Conservation (phyloP, 2,329 filamentous ascomycete genomes). For the Monosporascus sp. region DNA sequence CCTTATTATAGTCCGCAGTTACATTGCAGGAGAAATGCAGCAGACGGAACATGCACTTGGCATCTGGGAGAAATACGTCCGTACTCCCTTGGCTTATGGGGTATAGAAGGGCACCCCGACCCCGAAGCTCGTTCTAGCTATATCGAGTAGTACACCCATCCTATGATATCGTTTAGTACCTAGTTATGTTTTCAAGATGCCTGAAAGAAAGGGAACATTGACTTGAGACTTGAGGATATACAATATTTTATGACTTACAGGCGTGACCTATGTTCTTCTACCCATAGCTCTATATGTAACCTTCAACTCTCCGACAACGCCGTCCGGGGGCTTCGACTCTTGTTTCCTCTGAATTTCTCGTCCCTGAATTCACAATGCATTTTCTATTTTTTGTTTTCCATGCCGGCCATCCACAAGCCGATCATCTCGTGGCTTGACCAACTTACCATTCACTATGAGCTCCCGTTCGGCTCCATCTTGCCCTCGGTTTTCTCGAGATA, state of each 20-base stretch:
- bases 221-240: background rate
- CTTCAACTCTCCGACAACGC: background rate
- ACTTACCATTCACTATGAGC: slow-evolving; percentile 6
- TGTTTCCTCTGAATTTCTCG: no score
- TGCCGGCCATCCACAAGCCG: slow-evolving; percentile 2
- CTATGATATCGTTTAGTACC: background rate
- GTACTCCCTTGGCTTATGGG: no score
- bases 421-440: background rate
- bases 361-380: no score
- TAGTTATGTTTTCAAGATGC: no score
- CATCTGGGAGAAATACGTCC: no score
- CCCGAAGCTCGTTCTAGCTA: no score
- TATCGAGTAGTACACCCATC: background rate
- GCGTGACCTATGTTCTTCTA: background rate
- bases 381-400: no score
- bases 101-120: no score
- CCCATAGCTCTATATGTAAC: background rate
- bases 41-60: no score
- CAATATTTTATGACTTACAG: background rate
- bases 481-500: slow-evolving; percentile 76
- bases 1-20: no score
- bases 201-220: no score
- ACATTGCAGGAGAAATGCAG: no score
- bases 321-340: background rate
- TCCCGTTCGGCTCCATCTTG: slow-evolving; percentile 45